Evolutionary conservation across 768 basidiomycete genomes (phyloP).

Genomic region (Termitomyces sp.): DNA sequence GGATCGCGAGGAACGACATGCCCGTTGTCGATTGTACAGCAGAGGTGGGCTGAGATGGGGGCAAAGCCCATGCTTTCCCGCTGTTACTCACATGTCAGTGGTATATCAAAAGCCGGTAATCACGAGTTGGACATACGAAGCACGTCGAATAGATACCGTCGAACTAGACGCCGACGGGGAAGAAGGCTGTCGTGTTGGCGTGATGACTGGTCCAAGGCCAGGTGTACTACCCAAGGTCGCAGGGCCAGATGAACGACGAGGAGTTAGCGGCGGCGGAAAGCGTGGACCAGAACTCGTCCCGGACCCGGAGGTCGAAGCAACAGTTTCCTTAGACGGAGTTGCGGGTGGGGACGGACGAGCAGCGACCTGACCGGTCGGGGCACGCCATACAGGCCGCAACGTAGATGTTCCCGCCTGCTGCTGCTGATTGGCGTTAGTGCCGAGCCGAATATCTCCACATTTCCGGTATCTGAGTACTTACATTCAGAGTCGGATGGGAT

Average conservation of each 20-base stretch:
- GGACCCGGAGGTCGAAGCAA: neutral
- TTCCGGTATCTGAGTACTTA: neutral
- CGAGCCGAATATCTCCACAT: neutral
- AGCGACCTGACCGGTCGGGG: neutral
- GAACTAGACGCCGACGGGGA: conserved; percentile 13
- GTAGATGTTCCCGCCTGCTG: conserved; percentile 2
- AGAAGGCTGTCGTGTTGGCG: conserved; percentile 45
- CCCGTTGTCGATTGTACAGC: conserved; percentile 27
- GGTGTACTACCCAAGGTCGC: conserved; percentile 18
- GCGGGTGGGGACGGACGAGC: conserved; percentile 5
- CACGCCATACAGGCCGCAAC: conserved; percentile 7
- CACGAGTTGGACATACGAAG: conserved; percentile 37
- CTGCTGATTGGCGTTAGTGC: neutral
- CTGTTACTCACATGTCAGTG: conserved; percentile 13
- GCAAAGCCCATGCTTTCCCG: conserved; percentile 55
- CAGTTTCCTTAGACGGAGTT: conserved; percentile 5
- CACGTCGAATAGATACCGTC: conserved; percentile 23
- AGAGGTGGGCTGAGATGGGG: conserved; percentile 10
- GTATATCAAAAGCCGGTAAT: neutral
- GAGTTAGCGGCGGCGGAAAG: conserved; percentile 12
- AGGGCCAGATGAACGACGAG: conserved; percentile 14
- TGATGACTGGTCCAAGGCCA: conserved; percentile 59
- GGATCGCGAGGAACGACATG: conserved; percentile 80
- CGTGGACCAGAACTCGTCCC: conserved; percentile 9
- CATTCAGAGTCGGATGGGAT: neutral